Percentiles rank a stretch among this genome's conserved stretches.
Evolutionary conservation across 164 flowering plant species (phyloP).

Genomic region (Annona cherimola): DNA sequence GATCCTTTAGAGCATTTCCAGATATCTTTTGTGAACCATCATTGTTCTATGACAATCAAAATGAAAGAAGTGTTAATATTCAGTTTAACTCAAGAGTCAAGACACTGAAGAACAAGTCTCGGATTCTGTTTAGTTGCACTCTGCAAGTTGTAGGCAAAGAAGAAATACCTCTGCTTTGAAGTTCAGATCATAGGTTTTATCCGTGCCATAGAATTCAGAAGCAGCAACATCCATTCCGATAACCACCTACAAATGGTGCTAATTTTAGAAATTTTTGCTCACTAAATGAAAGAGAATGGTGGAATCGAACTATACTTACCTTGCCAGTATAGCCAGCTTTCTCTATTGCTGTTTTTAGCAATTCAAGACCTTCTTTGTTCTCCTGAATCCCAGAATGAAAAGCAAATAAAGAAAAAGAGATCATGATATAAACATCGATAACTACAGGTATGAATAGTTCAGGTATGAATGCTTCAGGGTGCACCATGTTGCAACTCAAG

Average conservation of each 20-base stretch:
- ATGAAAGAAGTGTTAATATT: not conserved
- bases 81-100: not conserved
- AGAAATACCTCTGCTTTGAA: constrained; percentile 31
- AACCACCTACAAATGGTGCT: constrained; percentile 20
- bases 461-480: not conserved
- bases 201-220: constrained; percentile 29
- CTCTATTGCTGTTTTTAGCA: constrained; percentile 36
- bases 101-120: not conserved
- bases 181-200: constrained; percentile 31
- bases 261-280: too few relatives aligned
- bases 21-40: constrained; percentile 35
- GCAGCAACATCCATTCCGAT: constrained; percentile 40
- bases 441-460: not conserved
- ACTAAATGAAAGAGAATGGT: not conserved
- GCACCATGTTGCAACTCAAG: too few relatives aligned
- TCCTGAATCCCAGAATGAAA: constrained; percentile 21
- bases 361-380: constrained; percentile 43
- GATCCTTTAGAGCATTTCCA: constrained; percentile 27
- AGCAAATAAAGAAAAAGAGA: not conserved
- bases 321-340: constrained; percentile 42
- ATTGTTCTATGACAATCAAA: constrained; percentile 20
- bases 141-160: not conserved
- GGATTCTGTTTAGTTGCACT: not conserved
- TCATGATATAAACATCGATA: not conserved
- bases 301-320: constrained; percentile 11